Base-by-base conservation (phyloP, 257 asterid genomes). In the Fraxinus pennsylvanica region DNA sequence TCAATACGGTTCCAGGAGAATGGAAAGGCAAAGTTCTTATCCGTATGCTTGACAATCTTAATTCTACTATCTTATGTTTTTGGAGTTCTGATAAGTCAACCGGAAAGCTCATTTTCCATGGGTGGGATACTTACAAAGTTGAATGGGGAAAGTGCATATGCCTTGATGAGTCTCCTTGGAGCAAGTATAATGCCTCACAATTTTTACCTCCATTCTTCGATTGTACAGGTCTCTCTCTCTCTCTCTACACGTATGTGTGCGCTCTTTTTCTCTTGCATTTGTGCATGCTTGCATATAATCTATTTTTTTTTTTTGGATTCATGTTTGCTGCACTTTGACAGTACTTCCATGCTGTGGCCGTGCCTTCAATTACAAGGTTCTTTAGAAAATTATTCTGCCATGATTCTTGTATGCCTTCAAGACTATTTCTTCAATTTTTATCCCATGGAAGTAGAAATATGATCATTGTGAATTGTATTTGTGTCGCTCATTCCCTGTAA, bases 171-270 rank as follows among this genome's bases (percentile, higher is more conserved):
- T 83, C 87, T 95, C 74, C 96, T 95, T 79, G 99, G 99, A 82
- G 94, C 99, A 81, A 92, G 87, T 87, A 87, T 95, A 59, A 91
- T 87, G 96, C 99, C 99, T 81, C 98, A 95, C 87, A 95, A 89
- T 79, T 86, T 95, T 86, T 95, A 93, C 83, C 96, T 95, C 80
- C 99, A 91, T 87, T 96, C 99, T 65, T 92, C 98, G 73, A 77
- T 93, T 82, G 96, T 93, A 69, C 92, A 93, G 98, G 99, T 96
- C 19, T 61, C 47, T 78, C 81, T 82, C 75, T 74, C 82, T 41
- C 76, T 61, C 84, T 63, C 78, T 9, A 9, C 9, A 15, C 3
- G 2, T 74, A 22, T 1, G 19, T 33, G 13, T 19, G 35, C 17
- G 13, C 35, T 15, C 27, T 29, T 19, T 10, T 10, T 21, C 38